Evolutionary conservation across 805 yeast genomes (phyloP), one percentile per base, ranked within the genome.

Genomic region (Clavispora asparagi): DNA sequence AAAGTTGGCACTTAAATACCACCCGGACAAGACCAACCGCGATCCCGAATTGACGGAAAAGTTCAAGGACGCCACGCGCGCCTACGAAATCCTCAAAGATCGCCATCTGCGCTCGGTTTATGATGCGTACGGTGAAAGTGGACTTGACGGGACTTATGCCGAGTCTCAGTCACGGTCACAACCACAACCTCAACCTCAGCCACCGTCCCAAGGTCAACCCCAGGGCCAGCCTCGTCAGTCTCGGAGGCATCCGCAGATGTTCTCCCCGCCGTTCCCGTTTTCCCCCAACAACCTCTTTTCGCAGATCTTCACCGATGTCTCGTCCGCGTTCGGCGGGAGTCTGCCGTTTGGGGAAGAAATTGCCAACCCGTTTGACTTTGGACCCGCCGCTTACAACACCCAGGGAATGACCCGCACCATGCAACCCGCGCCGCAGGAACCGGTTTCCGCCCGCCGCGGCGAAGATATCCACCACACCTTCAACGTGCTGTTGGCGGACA

Each of bases 1-100:
- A 45, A 65, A 61, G 43, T 58, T 61, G 44, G 78, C 82, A 2
- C 57, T 78, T 41, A 69, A 69, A 55, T 78, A 73, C 57, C 91
- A 84, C 58, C 91, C 91, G 1, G 91, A 84, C 58, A 78, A 79
- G 54, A 78, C 79, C 17, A 68, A 70, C 46, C 77, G 71, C 50
- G 63, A 77, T 14, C 77, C 76, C 7, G 73, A 66, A 27, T 68
- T 77, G 33, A 78, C 80, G 4, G 74, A 72, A 47, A 67, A 64
- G 49, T 87, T 85, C 65, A 82, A 82, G 63, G 78, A 76, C 44
- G 71, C 85, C 36, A 78, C 83, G 2, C 72, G 74, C 40, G 91
- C 92, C 0, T 87, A 87, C 60, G 85, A 84, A 51, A 68, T 79
- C 6, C 65, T 87, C 30, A 67, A 73, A 32, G 80, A 83, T 58